These are phyloP conservation scores for Brassica juncea DNA, from an alignment of 345 rosid genomes.

Conservation along the genomic window DNA sequence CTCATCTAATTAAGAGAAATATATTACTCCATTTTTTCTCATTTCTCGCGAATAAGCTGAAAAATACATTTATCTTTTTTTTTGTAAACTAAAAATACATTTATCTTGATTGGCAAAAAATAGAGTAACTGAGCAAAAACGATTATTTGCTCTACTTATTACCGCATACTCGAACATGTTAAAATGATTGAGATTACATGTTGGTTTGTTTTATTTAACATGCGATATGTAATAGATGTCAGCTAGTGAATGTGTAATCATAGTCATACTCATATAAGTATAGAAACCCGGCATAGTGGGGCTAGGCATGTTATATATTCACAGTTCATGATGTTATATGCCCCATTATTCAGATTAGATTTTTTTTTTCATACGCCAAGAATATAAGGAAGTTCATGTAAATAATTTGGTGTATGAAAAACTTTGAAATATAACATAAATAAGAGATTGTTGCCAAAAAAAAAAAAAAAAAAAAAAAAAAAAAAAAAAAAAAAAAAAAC, in stretches of 20 bases:
- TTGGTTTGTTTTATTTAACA: conserved; percentile 6
- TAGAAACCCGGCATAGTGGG: conserved; percentile 9
- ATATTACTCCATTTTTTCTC: no score
- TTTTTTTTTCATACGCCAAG: background rate
- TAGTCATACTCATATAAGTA: background rate
- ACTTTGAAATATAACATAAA: background rate
- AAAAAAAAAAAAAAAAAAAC: background rate
- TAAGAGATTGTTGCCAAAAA: background rate
- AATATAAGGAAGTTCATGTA: background rate
- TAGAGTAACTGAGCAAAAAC: no score
- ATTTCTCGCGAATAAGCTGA: no score
- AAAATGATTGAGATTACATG: background rate
- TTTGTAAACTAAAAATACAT: no score
- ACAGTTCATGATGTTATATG: conserved; percentile 14
- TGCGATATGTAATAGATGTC: conserved; percentile 19
- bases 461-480: background rate
- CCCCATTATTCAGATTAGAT: background rate
- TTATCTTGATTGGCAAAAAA: no score
- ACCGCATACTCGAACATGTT: background rate
- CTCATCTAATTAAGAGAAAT: no score
- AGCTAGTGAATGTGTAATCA: conserved; percentile 21
- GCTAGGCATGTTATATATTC: conserved; percentile 16
- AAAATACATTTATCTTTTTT: no score
- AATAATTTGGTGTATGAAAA: background rate
- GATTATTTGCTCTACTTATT: no score